These are phyloP conservation scores for Claviceps digitariae DNA, from an alignment of 2,329 filamentous ascomycete genomes.

Conservation along the genomic window DNA sequence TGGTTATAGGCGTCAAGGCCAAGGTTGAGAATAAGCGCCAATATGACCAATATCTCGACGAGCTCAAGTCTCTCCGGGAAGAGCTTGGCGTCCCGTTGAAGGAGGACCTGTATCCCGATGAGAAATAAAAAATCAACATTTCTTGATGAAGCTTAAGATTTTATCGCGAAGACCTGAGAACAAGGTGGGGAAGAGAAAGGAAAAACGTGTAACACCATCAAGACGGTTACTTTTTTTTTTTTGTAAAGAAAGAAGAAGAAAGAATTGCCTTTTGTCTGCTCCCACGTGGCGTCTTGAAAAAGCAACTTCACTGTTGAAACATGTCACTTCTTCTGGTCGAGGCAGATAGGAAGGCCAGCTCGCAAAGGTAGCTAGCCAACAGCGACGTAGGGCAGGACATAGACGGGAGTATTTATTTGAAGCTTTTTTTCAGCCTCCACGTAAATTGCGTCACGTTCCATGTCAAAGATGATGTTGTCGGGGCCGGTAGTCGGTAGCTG, in stretches of 20 bases:
- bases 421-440: background rate
- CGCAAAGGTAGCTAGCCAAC: background rate
- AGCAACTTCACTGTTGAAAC: conserved; percentile 17
- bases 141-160: conserved; percentile 4
- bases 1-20: conserved; percentile 70
- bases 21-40: conserved; percentile 98
- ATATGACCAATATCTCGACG: conserved; percentile 90
- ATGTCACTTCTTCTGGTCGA: conserved; percentile 17
- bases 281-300: conserved; percentile 5
- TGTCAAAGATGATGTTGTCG: conserved; percentile 18
- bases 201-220: background rate
- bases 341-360: conserved; percentile 11
- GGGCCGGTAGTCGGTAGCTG: background rate
- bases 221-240: background rate
- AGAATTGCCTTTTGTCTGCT: background rate
- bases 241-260: background rate
- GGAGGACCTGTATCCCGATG: conserved; percentile 79
- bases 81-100: conserved; percentile 85
- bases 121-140: conserved; percentile 28
- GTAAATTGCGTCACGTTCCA: background rate
- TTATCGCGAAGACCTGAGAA: background rate
- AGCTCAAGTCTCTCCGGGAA: conserved; percentile 84
- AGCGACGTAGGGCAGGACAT: conserved; percentile 6
- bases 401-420: background rate
- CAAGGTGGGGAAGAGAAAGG: background rate